Evolutionary conservation across 305 asterid genomes (phyloP), one percentile per base, ranked within the genome.

Genomic region (Fraxinus floribunda): DNA sequence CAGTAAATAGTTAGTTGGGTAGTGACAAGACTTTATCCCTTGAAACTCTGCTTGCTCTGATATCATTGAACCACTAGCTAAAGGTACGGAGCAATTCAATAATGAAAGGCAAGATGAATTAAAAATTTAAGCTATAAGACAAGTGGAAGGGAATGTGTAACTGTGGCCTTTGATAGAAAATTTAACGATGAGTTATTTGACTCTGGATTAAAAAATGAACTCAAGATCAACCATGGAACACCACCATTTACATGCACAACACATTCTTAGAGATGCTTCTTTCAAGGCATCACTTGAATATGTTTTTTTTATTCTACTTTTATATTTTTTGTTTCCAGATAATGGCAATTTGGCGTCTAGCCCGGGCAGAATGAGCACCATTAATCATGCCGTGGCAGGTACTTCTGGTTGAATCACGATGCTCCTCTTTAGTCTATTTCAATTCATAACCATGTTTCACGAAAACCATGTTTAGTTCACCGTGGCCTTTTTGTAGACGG

Each of bases 321-420:
- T 44, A 29, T 80, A 55, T 72, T 34, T 49, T 22, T 8, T 4
- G 3, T 75, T 8, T 85, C 70, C 85, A 89, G 92, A 84, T 36
- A 34, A 38, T 34, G 72, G 74, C 81, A 84, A 75, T 24, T 39
- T 79, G 55, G 81, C 84, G 13, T 83, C 90, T 80, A 75, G 81
- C 66, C 9, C 82, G 5, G 78, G 34, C 64, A 39, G 74, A 86
- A 29, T 24, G 82, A 81, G 80, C 16, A 41, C 83, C 7, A 39
- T 79, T 5, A 76, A 49, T 74, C 92, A 84, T 41, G 84, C 82
- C 0, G 84, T 70, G 34, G 85, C 92, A 86, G 92, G 92, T 89
- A 79, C 49, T 78, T 77, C 34, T 2, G 16, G 18, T 68, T 66
- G 16, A 66, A 66, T 66, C 74, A 66, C 0, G n/a, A 26, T 26